phyloP scores from a whole-genome alignment of 2,329 filamentous ascomycete genomes.

The Sclerotinia trifoliorum region DNA sequence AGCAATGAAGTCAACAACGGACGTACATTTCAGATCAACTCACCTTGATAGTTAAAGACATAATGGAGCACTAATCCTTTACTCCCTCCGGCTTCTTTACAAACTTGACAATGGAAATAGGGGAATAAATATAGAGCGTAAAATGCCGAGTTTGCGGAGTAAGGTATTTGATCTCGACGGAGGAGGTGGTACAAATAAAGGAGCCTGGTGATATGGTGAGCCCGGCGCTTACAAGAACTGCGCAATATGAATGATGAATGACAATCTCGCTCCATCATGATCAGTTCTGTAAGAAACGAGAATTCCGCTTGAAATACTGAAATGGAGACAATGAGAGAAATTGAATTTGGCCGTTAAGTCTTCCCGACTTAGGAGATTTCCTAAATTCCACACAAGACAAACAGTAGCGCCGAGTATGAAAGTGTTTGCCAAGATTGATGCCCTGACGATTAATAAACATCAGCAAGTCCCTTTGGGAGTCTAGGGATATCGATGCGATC shows the following conservation, averaged over 20 bases:
- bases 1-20: not conserved
- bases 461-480: too few relatives aligned
- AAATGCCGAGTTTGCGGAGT: too few relatives aligned
- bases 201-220: not conserved
- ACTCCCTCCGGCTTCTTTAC: not conserved
- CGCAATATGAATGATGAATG: not conserved
- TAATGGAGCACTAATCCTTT: not conserved
- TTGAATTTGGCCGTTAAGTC: not conserved
- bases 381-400: not conserved
- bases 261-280: not conserved
- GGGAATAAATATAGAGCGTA: not conserved
- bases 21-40: not conserved
- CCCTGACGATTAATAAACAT: too few relatives aligned
- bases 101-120: not conserved
- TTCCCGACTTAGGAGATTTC: not conserved
- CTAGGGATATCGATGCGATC: not conserved
- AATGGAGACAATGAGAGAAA: not conserved
- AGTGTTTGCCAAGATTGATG: too few relatives aligned
- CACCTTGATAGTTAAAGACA: not conserved
- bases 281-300: too few relatives aligned
- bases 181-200: not conserved
- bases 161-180: too few relatives aligned
- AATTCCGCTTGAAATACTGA: not conserved
- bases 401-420: not conserved
- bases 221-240: not conserved